Base-by-base conservation (phyloP, 2,329 filamentous ascomycete genomes). In the Chaetothyriales sp. region DNA sequence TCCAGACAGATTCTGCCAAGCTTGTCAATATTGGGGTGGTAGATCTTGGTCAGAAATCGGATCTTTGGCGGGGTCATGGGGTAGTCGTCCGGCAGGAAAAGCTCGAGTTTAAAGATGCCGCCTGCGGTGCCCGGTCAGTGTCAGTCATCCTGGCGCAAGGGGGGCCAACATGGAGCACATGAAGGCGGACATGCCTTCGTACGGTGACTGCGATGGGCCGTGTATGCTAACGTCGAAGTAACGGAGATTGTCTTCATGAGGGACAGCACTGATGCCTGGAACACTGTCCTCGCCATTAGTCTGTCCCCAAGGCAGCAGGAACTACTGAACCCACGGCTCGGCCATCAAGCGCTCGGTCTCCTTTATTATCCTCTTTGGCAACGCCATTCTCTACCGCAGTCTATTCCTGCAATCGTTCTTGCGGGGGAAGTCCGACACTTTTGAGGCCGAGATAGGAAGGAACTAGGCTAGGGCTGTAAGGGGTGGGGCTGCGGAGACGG, bases 61-160 rank as follows among this genome's bases (percentile, higher is more conserved):
- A 98, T 95, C 75, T 95, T 95, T 45, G 92, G 92, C 49, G 92
- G 90, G 32, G 88, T 95, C 92, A 98, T 98, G 43, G 92, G 92
- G 67, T 98, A 98, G 72, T 98, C 92, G 64, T 98, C 92, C 44
- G 93, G 93, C 20, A 98, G 78, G 68, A 98, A 98, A 18, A 98
- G 80, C 69, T 98, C 92, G 55, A 96, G 83, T 70, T 93, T 90
- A 76, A 98, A 98, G 57, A 95, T 78, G 47, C 93, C 92, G 55
- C 78, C 80, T 80, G 62, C 48, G 20, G 36, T 18, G 22, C 25
- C 25, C 47, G 43, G 48, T 48, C 22, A 44, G 18, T 18, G 45
- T 36, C 50, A 28, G 19, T 12, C 5, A 39, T 36, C 5, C 9
- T 36, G 19, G 18, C 36, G 28, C 36, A 19, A 36, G 8, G 20